Conservation (phyloP, 2,329 filamentous ascomycete genomes). For the Diaporthe australafricana region DNA sequence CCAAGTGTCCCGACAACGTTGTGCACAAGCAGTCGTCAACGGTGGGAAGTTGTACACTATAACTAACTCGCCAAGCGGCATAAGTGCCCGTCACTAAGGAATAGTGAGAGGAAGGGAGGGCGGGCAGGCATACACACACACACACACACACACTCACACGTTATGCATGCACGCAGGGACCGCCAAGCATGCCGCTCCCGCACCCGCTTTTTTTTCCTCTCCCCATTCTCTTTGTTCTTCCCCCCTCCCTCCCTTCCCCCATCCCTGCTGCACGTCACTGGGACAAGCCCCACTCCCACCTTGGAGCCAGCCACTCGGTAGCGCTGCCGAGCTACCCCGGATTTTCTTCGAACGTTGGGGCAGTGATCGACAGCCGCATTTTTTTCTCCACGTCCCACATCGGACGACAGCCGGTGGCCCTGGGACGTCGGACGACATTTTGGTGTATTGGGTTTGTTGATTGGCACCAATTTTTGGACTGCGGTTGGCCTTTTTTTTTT, state of each 20-base stretch:
- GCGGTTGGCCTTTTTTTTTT: too few relatives aligned
- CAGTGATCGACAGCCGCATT: conserved; percentile 1
- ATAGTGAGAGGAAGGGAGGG: background rate
- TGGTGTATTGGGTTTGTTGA: background rate
- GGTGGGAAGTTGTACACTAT: background rate
- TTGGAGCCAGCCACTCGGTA: background rate
- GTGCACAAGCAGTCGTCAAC: background rate
- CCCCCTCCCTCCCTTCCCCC: background rate
- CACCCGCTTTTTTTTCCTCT: background rate
- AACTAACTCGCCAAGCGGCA: conserved; percentile 3
- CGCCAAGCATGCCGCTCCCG: conserved; percentile 3
- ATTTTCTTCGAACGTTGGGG: background rate
- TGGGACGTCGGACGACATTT: background rate
- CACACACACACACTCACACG: too few relatives aligned
- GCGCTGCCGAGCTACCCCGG: conserved; percentile 9
- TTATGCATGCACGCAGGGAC: conserved; percentile 18
- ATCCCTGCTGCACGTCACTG: conserved; percentile 13
- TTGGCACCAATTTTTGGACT: too few relatives aligned
- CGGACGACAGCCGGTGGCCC: background rate
- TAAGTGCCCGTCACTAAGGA: conserved; percentile 16
- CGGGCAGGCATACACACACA: too few relatives aligned
- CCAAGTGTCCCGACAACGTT: background rate
- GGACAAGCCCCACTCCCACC: background rate
- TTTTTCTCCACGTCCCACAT: conserved; percentile 6
- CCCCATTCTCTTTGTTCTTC: too few relatives aligned